Evolutionary conservation across 768 basidiomycete species (phyloP), one percentile per base, ranked within the genome.

Genomic region (Termitomyces sp.): DNA sequence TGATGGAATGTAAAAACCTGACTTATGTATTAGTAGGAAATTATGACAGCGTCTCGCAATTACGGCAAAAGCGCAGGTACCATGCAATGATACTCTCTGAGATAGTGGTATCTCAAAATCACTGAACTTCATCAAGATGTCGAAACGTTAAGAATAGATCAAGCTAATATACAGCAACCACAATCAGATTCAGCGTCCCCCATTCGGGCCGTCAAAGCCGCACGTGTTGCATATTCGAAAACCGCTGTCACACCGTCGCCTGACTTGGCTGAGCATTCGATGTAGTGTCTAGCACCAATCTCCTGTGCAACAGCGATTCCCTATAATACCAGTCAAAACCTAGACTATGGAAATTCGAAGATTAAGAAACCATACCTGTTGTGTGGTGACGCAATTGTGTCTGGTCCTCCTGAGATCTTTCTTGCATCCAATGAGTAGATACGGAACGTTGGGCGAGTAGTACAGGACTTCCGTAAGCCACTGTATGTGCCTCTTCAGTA

Each of bases 391-490:
- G 49, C 95, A 95, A 71, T 93, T 80, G 79, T 95, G 94, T 70
- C 83, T 89, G 60, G 91, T 94, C 85, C 91, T 86, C 74, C 96
- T 82, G 61, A 99, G 84, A 77, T 99, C 97, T 82, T 95, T 98
- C 87, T 98, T 98, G 84, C 93, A 96, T 14, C 93, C 96, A 65
- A 99, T 94, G 60, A 99, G 89, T 69, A 99, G 91, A 78, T 96
- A 89, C 52, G 96, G 96, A 50, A 97, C 79, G 55, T 88, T 89
- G 10, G 89, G 82, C 73, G 96, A 98, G 76, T 98, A 96, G 74
- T 98, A 96, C 81, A 93, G 88, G 47, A 99, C 95, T 72, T 99
- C 96, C 44, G 94, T 92, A 69, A 98, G 96, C 96, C 96, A 99
- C 95, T 98, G 66, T 23, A 54, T 49, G 46, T 26, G 53, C 16